A percentile compares a stretch with the other conserved stretches of the same genome.
Conservation (phyloP, 176 grass and related monocot genomes). For the Thinopyrum elongatum region DNA sequence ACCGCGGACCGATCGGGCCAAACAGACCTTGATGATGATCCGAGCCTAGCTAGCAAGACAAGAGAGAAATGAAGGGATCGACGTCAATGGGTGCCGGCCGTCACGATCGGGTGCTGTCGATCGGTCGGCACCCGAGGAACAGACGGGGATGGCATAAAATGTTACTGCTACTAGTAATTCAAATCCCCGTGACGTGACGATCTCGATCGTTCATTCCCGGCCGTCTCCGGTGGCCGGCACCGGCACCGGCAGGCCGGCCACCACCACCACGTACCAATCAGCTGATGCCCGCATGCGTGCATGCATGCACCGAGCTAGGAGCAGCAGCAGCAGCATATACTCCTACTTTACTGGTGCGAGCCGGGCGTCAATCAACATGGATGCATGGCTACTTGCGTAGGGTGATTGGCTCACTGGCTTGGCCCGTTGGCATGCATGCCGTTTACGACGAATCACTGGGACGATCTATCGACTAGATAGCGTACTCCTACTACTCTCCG, state of each 20-base stretch:
- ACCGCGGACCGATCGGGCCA: slow-evolving; percentile 20
- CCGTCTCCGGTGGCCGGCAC: too few relatives aligned
- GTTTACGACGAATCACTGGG: not conserved
- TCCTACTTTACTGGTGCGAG: not conserved
- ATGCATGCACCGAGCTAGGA: not conserved
- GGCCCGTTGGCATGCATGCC: not conserved
- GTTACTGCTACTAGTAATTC: not conserved
- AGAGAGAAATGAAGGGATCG: too few relatives aligned
- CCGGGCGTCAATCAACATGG: not conserved
- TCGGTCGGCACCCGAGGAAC: slow-evolving; percentile 55
- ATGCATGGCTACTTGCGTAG: not conserved
- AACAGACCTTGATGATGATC: not conserved
- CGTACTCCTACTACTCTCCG: not conserved
- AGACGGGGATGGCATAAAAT: slow-evolving; percentile 23
- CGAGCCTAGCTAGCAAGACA: not conserved
- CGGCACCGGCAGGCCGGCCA: too few relatives aligned
- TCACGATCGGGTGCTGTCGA: slow-evolving; percentile 27
- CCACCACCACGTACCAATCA: not conserved
- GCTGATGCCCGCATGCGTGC: not conserved
- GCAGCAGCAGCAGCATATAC: not conserved
- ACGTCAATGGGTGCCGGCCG: slow-evolving; percentile 17
- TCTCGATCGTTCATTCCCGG: too few relatives aligned
- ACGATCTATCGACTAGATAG: not conserved
- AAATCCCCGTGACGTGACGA: too few relatives aligned
- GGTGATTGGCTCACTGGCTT: not conserved